Evolutionary conservation across 805 yeast genomes (phyloP).

Genomic region (Suhomyces sp.): DNA sequence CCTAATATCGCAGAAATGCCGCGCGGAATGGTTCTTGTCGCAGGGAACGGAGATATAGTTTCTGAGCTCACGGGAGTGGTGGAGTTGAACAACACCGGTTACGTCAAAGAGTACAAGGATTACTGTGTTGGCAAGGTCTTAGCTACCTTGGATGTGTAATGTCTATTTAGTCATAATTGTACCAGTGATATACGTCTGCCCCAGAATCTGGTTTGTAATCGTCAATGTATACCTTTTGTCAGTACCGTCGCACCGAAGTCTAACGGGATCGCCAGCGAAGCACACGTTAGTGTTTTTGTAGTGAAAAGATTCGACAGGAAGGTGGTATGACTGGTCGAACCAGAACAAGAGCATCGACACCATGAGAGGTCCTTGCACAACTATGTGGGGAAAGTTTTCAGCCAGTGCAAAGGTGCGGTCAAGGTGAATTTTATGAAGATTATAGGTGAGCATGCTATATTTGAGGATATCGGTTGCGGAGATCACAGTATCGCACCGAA

Average conservation of each 20-base stretch:
- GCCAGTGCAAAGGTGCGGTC: conserved; percentile 52
- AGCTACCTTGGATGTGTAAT: conserved; percentile 27
- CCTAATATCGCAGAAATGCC: conserved; percentile 35
- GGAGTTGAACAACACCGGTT: conserved; percentile 30
- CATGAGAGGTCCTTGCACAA: conserved; percentile 82
- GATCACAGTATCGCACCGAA: conserved; percentile 25
- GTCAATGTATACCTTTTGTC: background rate
- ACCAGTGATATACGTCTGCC: conserved; percentile 1
- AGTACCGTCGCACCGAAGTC: background rate
- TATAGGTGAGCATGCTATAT: conserved; percentile 74
- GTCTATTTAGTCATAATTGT: background rate
- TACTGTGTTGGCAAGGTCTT: conserved; percentile 41
- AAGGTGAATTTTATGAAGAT: conserved; percentile 82
- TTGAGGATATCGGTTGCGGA: conserved; percentile 49
- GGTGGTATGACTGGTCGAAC: conserved; percentile 23
- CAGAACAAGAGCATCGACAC: conserved; percentile 59
- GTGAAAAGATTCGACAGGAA: conserved; percentile 28
- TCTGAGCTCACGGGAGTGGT: conserved; percentile 35
- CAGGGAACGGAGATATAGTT: conserved; percentile 37
- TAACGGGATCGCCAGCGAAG: conserved; percentile 25
- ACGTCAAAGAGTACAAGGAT: conserved; percentile 39
- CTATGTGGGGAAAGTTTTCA: conserved; percentile 60
- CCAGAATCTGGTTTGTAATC: background rate
- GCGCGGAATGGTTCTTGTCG: conserved; percentile 41
- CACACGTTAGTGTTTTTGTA: conserved; percentile 54